Base-by-base conservation (phyloP, 495 filamentous ascomycete species). In the Tuber aestivum region DNA sequence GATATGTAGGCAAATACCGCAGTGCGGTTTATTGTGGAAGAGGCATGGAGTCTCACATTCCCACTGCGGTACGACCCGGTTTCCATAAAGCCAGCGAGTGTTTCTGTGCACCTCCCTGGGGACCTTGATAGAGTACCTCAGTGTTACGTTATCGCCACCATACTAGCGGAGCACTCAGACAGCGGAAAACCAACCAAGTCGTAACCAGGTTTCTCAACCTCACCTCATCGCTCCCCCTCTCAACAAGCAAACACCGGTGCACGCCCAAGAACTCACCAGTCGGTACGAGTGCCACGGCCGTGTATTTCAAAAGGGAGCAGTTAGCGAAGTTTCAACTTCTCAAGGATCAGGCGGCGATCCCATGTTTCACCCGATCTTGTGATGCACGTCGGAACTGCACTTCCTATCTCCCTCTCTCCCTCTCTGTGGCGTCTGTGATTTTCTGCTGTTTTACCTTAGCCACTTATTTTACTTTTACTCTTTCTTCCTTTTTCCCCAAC, bases 351-450 rank as follows among this genome's bases (percentile, higher is more conserved):
- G 16, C 12, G 14, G 20, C 27, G 56, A 65, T 65, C 27, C 27
- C 14, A 35, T 35, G 56, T 65, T 65, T 65, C 56, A 65, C 1
- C 32, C 27, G 27, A 65, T 35, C 56, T 12, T 65, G 56, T 35
- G 56, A 65, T 65, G 56, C 56, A 65, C 56, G 56, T 65, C 56
- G 3, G 14, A 65, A 65, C 56, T 65, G 56, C 56, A 65, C 56
- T 65, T 65, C 14, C 32, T 35, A 56, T 56, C n/a, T 27, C 23
- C 10, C 12, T 65, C 56, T 4, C 56, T 35, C 12, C 56, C 27
- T 18, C 27, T 65, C 32, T 65, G 56, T 35, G 56, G 56, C 56
- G 56, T 5, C 56, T 27, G 14, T 9, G 14, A 27, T 65, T 32
- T 27, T 32, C 56, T 10, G 32, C 27, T 16, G 56, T 65, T 20